Conservation (phyloP, 2,329 filamentous ascomycete genomes). For the Lecanosticta acicola region DNA sequence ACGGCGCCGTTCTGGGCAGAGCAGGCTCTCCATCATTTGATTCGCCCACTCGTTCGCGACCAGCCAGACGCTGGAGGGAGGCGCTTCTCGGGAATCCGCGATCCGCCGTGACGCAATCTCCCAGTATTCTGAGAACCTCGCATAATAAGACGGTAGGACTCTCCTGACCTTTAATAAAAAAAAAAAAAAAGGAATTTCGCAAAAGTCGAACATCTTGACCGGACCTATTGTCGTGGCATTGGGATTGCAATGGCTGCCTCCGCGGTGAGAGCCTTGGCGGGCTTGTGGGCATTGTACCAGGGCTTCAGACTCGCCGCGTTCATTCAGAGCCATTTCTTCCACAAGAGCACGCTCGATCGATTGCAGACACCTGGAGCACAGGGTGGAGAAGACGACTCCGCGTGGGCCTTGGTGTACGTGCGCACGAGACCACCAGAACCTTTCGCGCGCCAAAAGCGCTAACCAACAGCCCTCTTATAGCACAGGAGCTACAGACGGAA, state of each 20-base stretch:
- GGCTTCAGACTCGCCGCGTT: conserved; percentile 7
- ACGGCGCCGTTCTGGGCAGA: too few relatives aligned
- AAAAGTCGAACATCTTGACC: conserved; percentile 1
- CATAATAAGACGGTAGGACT: too few relatives aligned
- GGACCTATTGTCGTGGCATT: neutral
- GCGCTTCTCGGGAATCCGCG: too few relatives aligned
- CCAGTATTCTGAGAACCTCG: neutral
- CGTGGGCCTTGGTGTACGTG: conserved; percentile 21
- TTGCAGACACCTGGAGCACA: conserved; percentile 10
- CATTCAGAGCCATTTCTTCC: conserved; percentile 24
- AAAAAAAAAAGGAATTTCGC: neutral
- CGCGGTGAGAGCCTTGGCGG: neutral
- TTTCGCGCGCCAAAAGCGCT: too few relatives aligned
- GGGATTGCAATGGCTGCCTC: neutral
- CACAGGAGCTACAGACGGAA: conserved; percentile 53
- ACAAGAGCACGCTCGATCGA: conserved; percentile 20
- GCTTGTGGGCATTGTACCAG: conserved; percentile 2
- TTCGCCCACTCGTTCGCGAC: neutral
- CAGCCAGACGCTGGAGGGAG: neutral
- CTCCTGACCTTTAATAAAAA: neutral
- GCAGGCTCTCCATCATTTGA: too few relatives aligned
- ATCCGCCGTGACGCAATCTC: neutral
- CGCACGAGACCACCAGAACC: neutral
- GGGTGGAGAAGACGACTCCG: conserved; percentile 4
- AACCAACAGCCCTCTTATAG: neutral